A percentile compares a stretch with the other conserved stretches of the same genome.
These are phyloP conservation scores for Xylariaceae sp. DNA, from an alignment of 2,329 filamentous ascomycete species.

Conservation along the genomic window DNA sequence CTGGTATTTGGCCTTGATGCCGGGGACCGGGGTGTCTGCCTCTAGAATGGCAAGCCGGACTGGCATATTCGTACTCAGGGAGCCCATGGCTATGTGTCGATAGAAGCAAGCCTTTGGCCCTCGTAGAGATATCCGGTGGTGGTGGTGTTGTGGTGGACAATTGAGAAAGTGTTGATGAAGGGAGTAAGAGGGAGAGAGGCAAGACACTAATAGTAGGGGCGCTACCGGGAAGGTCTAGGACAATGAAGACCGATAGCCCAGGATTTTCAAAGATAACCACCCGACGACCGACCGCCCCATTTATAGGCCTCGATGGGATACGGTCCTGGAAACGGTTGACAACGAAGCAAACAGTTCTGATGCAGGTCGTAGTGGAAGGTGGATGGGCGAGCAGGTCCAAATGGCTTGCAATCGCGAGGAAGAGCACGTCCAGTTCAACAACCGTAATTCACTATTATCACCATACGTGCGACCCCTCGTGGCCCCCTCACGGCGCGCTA, in stretches of 20 bases:
- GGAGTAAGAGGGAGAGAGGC: neutral
- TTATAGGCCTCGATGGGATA: conserved; percentile 5
- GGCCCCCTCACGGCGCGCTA: neutral
- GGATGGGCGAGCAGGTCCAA: neutral
- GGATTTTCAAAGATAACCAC: no score
- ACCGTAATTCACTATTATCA: neutral
- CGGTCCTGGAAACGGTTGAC: no score
- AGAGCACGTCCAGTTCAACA: no score
- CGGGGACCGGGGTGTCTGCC: conserved; percentile 77
- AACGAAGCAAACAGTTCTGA: no score
- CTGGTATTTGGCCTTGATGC: conserved; percentile 68
- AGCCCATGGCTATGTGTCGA: conserved; percentile 35
- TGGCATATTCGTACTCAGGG: conserved; percentile 44
- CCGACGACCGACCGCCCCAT: conserved; percentile 11
- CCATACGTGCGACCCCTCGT: conserved; percentile 20
- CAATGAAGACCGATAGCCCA: no score
- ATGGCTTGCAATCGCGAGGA: conserved; percentile 18
- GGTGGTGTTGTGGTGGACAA: neutral
- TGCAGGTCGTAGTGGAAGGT: no score
- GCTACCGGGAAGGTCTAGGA: neutral
- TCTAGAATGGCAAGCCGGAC: conserved; percentile 87
- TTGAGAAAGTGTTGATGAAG: neutral
- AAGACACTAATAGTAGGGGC: neutral
- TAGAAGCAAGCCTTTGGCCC: neutral
- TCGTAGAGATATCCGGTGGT: neutral